phyloP scores from a whole-genome alignment of 116 monocot genomes.

The Trichopus zeylanicus region DNA sequence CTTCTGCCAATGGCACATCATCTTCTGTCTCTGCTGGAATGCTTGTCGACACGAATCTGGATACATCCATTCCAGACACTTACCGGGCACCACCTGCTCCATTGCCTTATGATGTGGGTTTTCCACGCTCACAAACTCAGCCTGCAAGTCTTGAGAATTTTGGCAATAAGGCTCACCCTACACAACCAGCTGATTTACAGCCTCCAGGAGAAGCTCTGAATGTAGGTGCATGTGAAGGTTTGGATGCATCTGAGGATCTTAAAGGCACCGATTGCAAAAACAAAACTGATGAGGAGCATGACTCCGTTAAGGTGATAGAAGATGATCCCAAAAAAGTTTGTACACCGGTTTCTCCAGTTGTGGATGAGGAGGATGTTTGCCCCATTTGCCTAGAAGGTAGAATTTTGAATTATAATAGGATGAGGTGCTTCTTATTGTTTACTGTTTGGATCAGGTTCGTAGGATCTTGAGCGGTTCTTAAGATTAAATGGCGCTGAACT shows the following conservation, averaged over 20 bases:
- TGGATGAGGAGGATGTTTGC: slow-evolving; percentile 63
- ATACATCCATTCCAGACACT: slow-evolving; percentile 35
- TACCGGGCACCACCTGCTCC: slow-evolving; percentile 37
- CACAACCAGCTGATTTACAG: slow-evolving; percentile 8
- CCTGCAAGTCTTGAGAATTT: slow-evolving; percentile 15
- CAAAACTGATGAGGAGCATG: slow-evolving; percentile 9
- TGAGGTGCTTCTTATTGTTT: not conserved
- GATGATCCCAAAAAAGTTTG: slow-evolving; percentile 19
- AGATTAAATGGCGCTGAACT: too few relatives aligned
- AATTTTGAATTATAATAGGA: not conserved
- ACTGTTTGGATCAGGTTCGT: not conserved
- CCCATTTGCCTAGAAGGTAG: slow-evolving; percentile 77
- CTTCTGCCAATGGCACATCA: slow-evolving; percentile 24
- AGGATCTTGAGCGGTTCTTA: not conserved
- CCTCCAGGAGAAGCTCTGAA: slow-evolving; percentile 7
- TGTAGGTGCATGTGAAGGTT: slow-evolving; percentile 8
- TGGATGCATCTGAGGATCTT: slow-evolving; percentile 20
- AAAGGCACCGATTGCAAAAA: slow-evolving; percentile 27
- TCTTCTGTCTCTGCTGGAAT: slow-evolving; percentile 23
- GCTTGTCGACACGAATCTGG: slow-evolving; percentile 27
- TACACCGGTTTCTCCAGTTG: slow-evolving; percentile 2
- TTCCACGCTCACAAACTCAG: slow-evolving; percentile 14
- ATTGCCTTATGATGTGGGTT: slow-evolving; percentile 28
- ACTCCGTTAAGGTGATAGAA: slow-evolving; percentile 18
- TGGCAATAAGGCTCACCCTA: slow-evolving; percentile 22